Evolutionary conservation across 2,329 filamentous ascomycete genomes (phyloP).

Genomic region (Aureobasidium pullulans): DNA sequence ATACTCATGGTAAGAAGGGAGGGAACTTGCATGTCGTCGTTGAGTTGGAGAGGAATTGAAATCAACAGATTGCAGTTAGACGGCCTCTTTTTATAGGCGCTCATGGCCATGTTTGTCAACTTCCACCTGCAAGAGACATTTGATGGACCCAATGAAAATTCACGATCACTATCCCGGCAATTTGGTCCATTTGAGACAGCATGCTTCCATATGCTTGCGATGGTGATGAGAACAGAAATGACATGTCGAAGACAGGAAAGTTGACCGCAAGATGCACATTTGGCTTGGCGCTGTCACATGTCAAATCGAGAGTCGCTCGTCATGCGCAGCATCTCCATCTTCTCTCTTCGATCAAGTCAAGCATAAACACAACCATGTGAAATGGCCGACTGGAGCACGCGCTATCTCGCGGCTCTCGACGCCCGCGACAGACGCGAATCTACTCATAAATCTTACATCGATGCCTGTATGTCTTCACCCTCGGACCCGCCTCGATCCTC

Average conservation of each 20-base stretch:
- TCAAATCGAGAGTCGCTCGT: not conserved
- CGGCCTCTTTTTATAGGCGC: too few species aligned
- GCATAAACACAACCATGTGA: slow-evolving; percentile 1
- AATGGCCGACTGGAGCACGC: slow-evolving; percentile 69
- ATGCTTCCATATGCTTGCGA: too few species aligned
- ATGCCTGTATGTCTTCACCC: slow-evolving; percentile 57
- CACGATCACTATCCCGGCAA: too few species aligned
- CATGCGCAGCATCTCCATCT: not conserved
- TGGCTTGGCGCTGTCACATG: slow-evolving; percentile 6
- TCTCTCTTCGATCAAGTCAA: not conserved
- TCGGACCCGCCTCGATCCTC: slow-evolving; percentile 16
- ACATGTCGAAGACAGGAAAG: not conserved
- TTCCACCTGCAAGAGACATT: too few species aligned
- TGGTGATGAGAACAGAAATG: not conserved
- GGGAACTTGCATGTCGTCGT: too few species aligned
- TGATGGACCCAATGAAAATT: too few species aligned
- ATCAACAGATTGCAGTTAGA: too few species aligned
- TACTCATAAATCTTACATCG: slow-evolving; percentile 59
- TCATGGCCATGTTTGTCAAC: too few species aligned
- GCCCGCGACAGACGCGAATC: slow-evolving; percentile 64
- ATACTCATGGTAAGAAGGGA: too few species aligned
- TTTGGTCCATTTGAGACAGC: too few species aligned
- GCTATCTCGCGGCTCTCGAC: slow-evolving; percentile 69
- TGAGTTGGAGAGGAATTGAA: too few species aligned
- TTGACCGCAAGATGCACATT: not conserved